These are phyloP conservation scores for Notholithocarpus densiflorus DNA, from an alignment of 306 rosid species.

Conservation along the genomic window DNA sequence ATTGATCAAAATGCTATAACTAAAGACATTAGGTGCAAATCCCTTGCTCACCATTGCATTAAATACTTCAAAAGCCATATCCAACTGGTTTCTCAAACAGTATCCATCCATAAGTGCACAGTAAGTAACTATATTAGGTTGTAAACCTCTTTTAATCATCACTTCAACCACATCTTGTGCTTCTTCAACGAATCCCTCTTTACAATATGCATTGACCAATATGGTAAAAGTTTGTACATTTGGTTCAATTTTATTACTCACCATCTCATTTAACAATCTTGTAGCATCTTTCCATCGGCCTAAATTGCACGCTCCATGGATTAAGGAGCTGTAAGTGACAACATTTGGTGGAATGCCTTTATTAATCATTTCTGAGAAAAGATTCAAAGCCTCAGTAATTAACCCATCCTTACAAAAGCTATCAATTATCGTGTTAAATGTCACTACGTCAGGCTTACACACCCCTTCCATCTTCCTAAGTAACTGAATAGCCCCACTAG, in stretches of 20 bases:
- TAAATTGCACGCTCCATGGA: conserved; percentile 24
- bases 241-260: conserved; percentile 15
- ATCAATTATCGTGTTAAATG: conserved; percentile 30
- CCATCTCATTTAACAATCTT: conserved; percentile 35
- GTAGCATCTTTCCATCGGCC: conserved; percentile 29
- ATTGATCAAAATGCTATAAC: conserved; percentile 23
- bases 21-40: conserved; percentile 21
- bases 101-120: conserved; percentile 35
- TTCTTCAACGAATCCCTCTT: conserved; percentile 20
- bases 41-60: conserved; percentile 10
- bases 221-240: conserved; percentile 28
- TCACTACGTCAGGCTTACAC: conserved; percentile 17
- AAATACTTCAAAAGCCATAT: conserved; percentile 21
- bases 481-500: too few relatives aligned
- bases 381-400: conserved; percentile 17
- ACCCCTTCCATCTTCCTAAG: too few relatives aligned
- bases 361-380: conserved; percentile 17
- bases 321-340: conserved; percentile 32
- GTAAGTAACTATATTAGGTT: conserved; percentile 23
- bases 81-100: conserved; percentile 19
- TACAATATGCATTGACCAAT: conserved; percentile 31
- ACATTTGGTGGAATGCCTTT: conserved; percentile 25
- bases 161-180: conserved; percentile 16
- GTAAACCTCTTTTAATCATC: conserved; percentile 18
- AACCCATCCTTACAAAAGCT: conserved; percentile 33